phyloP scores from a whole-genome alignment of 441 rosid species.

The Adansonia madagascariensis region DNA sequence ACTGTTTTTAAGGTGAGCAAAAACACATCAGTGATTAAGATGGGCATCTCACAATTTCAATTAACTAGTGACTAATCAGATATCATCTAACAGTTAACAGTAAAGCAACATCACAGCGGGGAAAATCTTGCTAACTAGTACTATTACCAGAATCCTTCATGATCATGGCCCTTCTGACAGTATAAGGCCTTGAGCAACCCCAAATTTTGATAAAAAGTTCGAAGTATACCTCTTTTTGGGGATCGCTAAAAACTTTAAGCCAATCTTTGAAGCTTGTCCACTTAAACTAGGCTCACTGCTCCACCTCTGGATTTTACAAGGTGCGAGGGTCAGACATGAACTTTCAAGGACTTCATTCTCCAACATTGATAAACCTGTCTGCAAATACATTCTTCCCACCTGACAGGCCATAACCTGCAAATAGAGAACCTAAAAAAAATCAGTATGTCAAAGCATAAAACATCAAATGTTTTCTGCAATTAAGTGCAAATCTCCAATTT shows the following conservation, averaged over 20 bases:
- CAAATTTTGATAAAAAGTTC: neutral
- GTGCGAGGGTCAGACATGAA: constrained; percentile 37
- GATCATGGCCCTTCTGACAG: neutral
- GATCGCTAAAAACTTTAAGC: constrained; percentile 40
- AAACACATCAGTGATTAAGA: constrained; percentile 20
- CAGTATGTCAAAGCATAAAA: neutral
- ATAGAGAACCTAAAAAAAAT: constrained; percentile 19
- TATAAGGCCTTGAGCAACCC: neutral
- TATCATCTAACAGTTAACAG: neutral
- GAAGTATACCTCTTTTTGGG: constrained; percentile 41
- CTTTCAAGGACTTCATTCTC: constrained; percentile 46
- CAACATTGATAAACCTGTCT: constrained; percentile 35
- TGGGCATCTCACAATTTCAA: constrained; percentile 4
- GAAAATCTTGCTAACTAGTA: neutral
- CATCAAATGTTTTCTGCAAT: neutral
- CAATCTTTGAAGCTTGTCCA: constrained; percentile 38
- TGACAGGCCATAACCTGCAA: constrained; percentile 58
- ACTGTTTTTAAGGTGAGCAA: constrained; percentile 36
- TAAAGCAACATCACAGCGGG: neutral
- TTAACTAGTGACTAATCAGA: constrained; percentile 4
- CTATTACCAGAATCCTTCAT: constrained; percentile 4
- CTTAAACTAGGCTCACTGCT: constrained; percentile 37
- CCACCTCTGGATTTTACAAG: constrained; percentile 38
- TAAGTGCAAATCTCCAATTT: neutral
- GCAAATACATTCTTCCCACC: constrained; percentile 43